phyloP scores from a whole-genome alignment of 345 rosid genomes.

The Linum trigynum region DNA sequence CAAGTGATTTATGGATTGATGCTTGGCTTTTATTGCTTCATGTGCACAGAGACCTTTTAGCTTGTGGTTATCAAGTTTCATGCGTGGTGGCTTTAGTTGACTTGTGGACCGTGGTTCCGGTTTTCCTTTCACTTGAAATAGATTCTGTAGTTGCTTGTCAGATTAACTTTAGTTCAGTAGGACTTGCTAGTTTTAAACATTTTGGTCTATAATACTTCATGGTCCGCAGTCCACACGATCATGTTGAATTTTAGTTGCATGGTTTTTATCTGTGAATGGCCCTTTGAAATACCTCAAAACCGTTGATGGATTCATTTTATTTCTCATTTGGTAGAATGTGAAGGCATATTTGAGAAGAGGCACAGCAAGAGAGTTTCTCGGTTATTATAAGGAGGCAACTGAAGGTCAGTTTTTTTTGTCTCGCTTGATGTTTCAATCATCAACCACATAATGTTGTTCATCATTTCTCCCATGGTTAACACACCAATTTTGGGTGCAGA shows the following conservation, averaged over 20 bases:
- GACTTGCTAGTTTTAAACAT: not conserved
- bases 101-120: not conserved
- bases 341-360: slow-evolving; percentile 94
- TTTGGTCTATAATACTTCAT: too few relatives aligned
- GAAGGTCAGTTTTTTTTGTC: slow-evolving; percentile 37
- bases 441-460: too few relatives aligned
- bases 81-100: not conserved
- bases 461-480: not conserved
- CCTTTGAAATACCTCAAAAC: not conserved
- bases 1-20: not conserved
- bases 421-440: not conserved
- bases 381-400: slow-evolving; percentile 62
- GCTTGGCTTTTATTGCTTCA: not conserved
- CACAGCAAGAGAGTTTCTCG: slow-evolving; percentile 80
- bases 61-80: too few relatives aligned
- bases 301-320: not conserved
- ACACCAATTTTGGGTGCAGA: slow-evolving; percentile 32
- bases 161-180: not conserved
- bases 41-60: too few relatives aligned
- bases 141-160: too few relatives aligned
- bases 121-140: too few relatives aligned
- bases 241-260: not conserved
- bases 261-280: not conserved
- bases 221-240: not conserved
- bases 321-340: slow-evolving; percentile 50